A percentile compares a stretch with the other conserved stretches of the same genome.
These are phyloP conservation scores for Cantharellus anzutake DNA, from an alignment of 768 basidiomycete species.

Conservation along the genomic window DNA sequence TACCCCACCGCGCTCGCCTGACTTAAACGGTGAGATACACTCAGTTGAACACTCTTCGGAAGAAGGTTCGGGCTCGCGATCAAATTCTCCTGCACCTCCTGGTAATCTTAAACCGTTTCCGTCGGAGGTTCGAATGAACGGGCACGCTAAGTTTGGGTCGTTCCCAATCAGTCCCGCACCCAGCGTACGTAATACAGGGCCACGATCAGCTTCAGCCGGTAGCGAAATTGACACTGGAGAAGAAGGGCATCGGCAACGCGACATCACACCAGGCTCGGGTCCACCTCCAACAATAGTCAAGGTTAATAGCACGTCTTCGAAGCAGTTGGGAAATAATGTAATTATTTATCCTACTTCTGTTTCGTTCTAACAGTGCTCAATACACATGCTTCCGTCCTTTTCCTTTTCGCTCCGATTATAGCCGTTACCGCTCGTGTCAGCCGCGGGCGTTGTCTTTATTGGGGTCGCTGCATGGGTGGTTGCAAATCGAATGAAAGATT, in stretches of 20 bases:
- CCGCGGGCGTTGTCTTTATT: slow-evolving; percentile 12
- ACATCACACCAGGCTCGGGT: not conserved
- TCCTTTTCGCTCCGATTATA: not conserved
- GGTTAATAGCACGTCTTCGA: not conserved
- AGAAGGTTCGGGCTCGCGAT: not conserved
- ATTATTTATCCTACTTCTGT: not conserved
- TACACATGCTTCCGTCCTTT: not conserved
- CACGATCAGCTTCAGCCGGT: not conserved
- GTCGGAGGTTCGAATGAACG: not conserved
- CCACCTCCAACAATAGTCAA: not conserved
- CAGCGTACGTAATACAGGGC: not conserved
- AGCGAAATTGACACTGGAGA: not conserved
- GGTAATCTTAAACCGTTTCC: not conserved
- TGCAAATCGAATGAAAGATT: slow-evolving; percentile 3
- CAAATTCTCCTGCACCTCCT: not conserved
- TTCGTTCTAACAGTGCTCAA: slow-evolving; percentile 9
- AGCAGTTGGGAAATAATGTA: not conserved
- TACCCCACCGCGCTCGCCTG: not conserved
- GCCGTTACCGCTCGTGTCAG: slow-evolving; percentile 9
- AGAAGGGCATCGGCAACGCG: not conserved
- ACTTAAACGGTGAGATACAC: not conserved
- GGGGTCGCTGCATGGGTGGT: slow-evolving; percentile 10
- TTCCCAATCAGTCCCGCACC: not conserved
- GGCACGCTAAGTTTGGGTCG: not conserved
- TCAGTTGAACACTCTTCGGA: not conserved